Conservation (phyloP, 2,329 filamentous ascomycete species). For the Aureobasidium namibiae region DNA sequence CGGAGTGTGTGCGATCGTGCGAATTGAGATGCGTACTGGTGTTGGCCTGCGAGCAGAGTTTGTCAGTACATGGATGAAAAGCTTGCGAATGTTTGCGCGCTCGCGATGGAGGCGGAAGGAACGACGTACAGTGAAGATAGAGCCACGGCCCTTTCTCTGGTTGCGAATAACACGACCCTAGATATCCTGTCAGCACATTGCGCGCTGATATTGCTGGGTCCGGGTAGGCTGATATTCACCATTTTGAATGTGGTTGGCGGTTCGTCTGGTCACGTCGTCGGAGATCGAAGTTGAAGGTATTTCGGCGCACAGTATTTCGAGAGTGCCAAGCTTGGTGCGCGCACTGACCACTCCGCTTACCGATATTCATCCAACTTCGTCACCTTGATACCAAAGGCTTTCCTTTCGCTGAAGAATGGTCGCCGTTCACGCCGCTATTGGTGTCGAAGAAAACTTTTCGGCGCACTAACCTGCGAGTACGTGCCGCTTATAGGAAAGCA, state of each 20-base stretch:
- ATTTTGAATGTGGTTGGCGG: constrained; percentile 11
- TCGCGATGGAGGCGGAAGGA: neutral
- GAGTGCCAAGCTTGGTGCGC: neutral
- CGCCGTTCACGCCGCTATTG: too few species aligned
- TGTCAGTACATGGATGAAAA: constrained; percentile 26
- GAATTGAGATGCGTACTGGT: constrained; percentile 13
- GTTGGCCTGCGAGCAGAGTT: constrained; percentile 29
- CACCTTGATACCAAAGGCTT: too few species aligned
- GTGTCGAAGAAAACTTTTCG: too few species aligned
- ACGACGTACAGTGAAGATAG: constrained; percentile 54
- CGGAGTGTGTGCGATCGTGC: neutral
- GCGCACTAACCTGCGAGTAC: too few species aligned
- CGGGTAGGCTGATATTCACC: neutral
- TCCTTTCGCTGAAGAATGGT: too few species aligned
- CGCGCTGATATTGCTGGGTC: neutral
- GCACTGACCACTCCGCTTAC: too few species aligned
- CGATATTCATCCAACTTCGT: too few species aligned
- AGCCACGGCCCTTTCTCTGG: constrained; percentile 67
- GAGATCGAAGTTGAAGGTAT: constrained; percentile 7
- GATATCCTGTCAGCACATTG: constrained; percentile 8
- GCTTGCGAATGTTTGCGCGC: constrained; percentile 4
- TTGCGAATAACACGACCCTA: constrained; percentile 66
- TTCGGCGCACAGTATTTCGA: too few species aligned
- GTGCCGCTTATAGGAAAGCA: too few species aligned
- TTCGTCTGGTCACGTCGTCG: too few species aligned